These are phyloP conservation scores for Kazachstania taianensis DNA, from an alignment of 805 yeast species.

Conservation along the genomic window DNA sequence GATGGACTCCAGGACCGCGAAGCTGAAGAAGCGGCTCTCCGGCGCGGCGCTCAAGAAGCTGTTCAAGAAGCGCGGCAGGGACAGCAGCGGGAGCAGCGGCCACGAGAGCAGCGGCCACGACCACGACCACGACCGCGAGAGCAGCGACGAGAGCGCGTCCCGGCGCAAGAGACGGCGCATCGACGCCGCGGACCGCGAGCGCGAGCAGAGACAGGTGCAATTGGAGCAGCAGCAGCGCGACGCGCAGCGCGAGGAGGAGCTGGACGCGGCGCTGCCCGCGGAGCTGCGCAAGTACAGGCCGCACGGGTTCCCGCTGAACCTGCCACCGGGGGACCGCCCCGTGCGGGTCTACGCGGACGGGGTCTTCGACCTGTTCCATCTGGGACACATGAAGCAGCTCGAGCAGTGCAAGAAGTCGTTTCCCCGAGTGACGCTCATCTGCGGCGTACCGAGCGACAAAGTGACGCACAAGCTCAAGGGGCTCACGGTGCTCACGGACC, in stretches of 20 bases:
- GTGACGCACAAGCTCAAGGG: conserved; percentile 92
- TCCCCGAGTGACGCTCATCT: conserved; percentile 72
- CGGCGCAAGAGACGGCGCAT: conserved; percentile 2
- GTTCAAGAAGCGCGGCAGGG: conserved; percentile 22
- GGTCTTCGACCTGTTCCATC: conserved; percentile 89
- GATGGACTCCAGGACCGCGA: conserved; percentile 11
- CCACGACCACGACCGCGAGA: background rate
- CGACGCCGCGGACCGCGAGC: conserved; percentile 3
- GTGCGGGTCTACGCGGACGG: conserved; percentile 97
- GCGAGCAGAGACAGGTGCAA: no score
- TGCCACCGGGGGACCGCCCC: conserved; percentile 80
- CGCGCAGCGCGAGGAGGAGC: conserved; percentile 40
- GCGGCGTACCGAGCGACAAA: conserved; percentile 84
- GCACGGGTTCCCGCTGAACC: conserved; percentile 60
- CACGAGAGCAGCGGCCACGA: background rate
- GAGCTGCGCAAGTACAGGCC: conserved; percentile 73
- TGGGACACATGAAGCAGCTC: conserved; percentile 96
- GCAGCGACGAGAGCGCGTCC: background rate
- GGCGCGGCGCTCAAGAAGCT: conserved; percentile 26
- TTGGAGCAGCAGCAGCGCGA: background rate
- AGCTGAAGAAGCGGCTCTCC: conserved; percentile 23
- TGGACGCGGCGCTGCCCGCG: conserved; percentile 56
- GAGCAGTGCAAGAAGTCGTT: conserved; percentile 94
- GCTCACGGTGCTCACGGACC: conserved; percentile 78
- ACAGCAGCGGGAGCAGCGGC: conserved; percentile 9